phyloP scores from a whole-genome alignment of 108 stramenopile species.

The Fragilariopsis cylindrus region DNA sequence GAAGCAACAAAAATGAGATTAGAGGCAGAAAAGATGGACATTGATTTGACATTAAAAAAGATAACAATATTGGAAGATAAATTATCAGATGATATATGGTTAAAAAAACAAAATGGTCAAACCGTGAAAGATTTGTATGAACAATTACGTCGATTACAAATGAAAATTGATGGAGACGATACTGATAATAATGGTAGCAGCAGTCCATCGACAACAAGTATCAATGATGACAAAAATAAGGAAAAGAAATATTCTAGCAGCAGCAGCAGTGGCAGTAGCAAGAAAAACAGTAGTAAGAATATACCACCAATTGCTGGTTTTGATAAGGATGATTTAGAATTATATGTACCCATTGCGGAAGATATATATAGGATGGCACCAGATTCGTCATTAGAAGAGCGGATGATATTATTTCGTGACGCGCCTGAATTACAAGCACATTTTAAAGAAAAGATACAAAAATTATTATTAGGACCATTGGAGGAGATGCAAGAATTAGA shows the following conservation, averaged over 20 bases:
- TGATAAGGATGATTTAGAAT: slow-evolving; percentile 37
- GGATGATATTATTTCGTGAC: slow-evolving; percentile 30
- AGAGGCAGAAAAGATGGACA: slow-evolving; percentile 56
- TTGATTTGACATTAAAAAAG: slow-evolving; percentile 51
- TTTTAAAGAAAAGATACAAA: slow-evolving; percentile 41
- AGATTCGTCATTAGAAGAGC: slow-evolving; percentile 22
- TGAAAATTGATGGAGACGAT: slow-evolving; percentile 3
- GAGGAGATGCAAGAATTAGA: slow-evolving; percentile 42
- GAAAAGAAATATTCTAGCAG: background rate
- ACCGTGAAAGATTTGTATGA: slow-evolving; percentile 21
- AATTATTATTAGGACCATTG: slow-evolving; percentile 34
- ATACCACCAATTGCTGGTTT: slow-evolving; percentile 37
- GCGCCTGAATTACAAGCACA: slow-evolving; percentile 35
- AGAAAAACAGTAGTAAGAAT: slow-evolving; percentile 8
- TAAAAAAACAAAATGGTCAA: slow-evolving; percentile 34
- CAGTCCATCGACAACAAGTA: background rate
- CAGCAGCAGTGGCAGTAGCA: background rate
- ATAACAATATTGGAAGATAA: slow-evolving; percentile 46
- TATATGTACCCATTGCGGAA: slow-evolving; percentile 40
- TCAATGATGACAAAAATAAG: background rate
- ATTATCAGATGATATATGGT: slow-evolving; percentile 31
- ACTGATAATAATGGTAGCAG: background rate
- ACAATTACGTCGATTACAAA: slow-evolving; percentile 22
- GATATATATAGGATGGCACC: slow-evolving; percentile 31
- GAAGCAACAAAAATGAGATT: slow-evolving; percentile 53